These are phyloP conservation scores for Colletotrichum cuscutae DNA, from an alignment of 2,329 filamentous ascomycete genomes.

Conservation along the genomic window DNA sequence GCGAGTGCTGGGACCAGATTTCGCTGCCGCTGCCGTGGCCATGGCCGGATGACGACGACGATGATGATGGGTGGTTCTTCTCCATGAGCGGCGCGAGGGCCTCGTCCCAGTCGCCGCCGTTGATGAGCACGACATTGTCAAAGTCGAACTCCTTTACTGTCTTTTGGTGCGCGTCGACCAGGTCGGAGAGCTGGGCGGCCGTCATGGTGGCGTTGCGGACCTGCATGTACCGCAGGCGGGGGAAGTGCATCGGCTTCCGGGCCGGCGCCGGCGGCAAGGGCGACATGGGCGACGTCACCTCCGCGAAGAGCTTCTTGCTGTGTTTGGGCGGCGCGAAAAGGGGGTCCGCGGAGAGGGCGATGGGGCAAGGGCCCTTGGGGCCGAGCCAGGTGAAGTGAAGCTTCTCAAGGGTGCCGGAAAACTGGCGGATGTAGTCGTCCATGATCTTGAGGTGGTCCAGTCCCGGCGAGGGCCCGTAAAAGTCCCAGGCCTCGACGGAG, in stretches of 20 bases:
- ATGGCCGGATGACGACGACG: no score
- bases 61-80: conserved; percentile 40
- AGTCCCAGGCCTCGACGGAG: conserved; percentile 77
- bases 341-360: conserved; percentile 76
- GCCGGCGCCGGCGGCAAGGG: conserved; percentile 64
- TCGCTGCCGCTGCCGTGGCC: conserved; percentile 46
- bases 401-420: conserved; percentile 73
- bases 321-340: conserved; percentile 69
- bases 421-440: conserved; percentile 80
- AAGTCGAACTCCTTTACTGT: conserved; percentile 84
- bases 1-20: conserved; percentile 54
- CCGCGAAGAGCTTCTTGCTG: conserved; percentile 69
- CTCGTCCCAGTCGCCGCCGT: conserved; percentile 81
- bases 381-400: conserved; percentile 84
- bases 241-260: conserved; percentile 71
- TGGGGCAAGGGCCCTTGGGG: conserved; percentile 76
- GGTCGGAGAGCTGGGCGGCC: conserved; percentile 73
- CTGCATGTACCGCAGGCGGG: conserved; percentile 73
- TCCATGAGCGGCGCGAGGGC: conserved; percentile 78
- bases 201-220: conserved; percentile 80
- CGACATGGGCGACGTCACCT: conserved; percentile 73
- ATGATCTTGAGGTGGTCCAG: conserved; percentile 81
- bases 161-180: conserved; percentile 74
- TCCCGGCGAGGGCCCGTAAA: conserved; percentile 67
- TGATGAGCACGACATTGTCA: conserved; percentile 76